Evolutionary conservation across 441 rosid species (phyloP), one percentile per base, ranked within the genome.

Genomic region (Erodium trifolium): DNA sequence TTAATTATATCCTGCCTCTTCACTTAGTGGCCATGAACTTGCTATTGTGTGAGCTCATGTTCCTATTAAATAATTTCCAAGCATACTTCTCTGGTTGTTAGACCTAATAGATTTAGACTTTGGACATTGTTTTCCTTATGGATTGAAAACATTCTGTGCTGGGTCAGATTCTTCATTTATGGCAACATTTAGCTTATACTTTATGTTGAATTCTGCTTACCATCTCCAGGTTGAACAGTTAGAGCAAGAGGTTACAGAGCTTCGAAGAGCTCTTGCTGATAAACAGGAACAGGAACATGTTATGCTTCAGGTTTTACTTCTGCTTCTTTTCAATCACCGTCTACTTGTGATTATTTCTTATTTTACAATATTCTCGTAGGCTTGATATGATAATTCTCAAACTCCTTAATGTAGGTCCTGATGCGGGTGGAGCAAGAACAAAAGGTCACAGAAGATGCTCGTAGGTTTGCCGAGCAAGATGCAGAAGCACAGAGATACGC

Each of bases 371-470:
- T 75, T 12, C 53, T 79, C 53, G 74, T 68, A 63, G 16, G 65
- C 65, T 75, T 60, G 71, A 62, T 67, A 23, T 78, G 59, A 31
- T 31, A 31, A 31, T 31, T 2, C 34, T 31, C 2, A 31, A 31
- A 31, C 34, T 31, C 34, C 34, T 31, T 31, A 31, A 31, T 31
- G 34, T 70, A 95, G 99, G 96, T 95, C 69, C 81, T 95, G 78
- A 90, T 95, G 99, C 87, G 99, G 68, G 98, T 92, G 73, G 99
- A 95, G 81, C 98, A 90, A 83, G 99, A 95, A 75, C 98, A 95
- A 78, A 88, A 78, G 75, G 86, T 92, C 53, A 95, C 99, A 9
- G 98, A 95, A 82, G 99, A 95, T 72, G 98, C 97, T 78, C 97
- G 98, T 63, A 84, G 86, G 87, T 92, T 89, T 83, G 93, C 99